A percentile compares a stretch with the other conserved stretches of the same genome.
phyloP scores from a whole-genome alignment of 768 basidiomycete genomes.

The Termitomyces sp. region DNA sequence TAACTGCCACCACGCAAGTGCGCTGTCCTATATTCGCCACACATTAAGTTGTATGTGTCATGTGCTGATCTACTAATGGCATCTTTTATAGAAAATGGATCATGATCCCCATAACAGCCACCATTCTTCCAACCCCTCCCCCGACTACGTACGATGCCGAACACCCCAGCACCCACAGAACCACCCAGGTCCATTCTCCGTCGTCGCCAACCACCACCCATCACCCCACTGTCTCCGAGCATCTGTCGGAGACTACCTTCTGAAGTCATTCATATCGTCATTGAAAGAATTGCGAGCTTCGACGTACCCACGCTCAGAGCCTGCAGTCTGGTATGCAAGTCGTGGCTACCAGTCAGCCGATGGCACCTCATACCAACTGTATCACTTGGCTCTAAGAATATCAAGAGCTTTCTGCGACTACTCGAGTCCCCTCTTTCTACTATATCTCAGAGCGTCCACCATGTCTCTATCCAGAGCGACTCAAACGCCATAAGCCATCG shows the following conservation, averaged over 20 bases:
- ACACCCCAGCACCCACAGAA: constrained; percentile 1
- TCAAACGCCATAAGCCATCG: constrained; percentile 15
- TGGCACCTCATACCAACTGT: constrained; percentile 12
- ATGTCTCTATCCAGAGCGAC: constrained; percentile 14
- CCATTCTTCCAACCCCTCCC: constrained; percentile 3
- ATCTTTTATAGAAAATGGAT: constrained; percentile 10
- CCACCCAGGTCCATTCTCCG: constrained; percentile 16
- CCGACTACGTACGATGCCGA: constrained; percentile 5
- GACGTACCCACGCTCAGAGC: constrained; percentile 13
- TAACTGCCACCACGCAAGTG: constrained; percentile 7
- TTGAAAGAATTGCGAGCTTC: constrained; percentile 12
- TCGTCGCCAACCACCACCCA: constrained; percentile 10
- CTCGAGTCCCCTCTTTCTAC: constrained; percentile 13
- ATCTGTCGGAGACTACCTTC: constrained; percentile 13
- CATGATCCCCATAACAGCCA: constrained; percentile 13
- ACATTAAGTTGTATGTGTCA: constrained; percentile 10
- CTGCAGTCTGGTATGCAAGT: constrained; percentile 14
- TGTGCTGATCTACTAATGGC: constrained; percentile 16
- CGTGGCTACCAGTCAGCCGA: constrained; percentile 13
- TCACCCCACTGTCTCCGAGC: constrained; percentile 13
- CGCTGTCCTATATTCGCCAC: constrained; percentile 8
- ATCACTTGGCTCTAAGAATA: constrained; percentile 11
- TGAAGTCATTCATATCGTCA: constrained; percentile 15
- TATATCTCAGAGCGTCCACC: constrained; percentile 11
- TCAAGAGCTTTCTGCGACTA: constrained; percentile 11